These are phyloP conservation scores for Penicillium soppii DNA, from an alignment of 495 filamentous ascomycete genomes.

Conservation along the genomic window DNA sequence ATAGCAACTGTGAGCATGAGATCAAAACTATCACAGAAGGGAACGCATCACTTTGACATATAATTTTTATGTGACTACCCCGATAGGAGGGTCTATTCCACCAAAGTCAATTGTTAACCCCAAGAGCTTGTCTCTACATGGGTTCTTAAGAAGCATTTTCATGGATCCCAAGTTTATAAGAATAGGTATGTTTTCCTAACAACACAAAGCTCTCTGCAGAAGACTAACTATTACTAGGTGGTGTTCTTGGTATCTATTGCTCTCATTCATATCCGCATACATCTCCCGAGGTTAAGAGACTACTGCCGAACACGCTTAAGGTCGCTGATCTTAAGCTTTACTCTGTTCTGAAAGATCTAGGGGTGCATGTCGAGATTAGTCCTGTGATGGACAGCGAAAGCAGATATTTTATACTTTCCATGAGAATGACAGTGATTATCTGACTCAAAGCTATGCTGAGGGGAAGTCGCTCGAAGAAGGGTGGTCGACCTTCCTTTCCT, in stretches of 20 bases:
- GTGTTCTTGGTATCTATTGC: conserved; percentile 33
- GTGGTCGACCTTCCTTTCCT: not conserved
- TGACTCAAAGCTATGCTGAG: too few species aligned
- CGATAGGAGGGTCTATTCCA: conserved; percentile 2
- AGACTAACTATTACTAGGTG: conserved; percentile 12
- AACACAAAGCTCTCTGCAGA: not conserved
- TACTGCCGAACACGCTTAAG: conserved; percentile 53
- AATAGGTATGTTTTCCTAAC: conserved; percentile 7
- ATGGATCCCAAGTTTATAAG: conserved; percentile 13
- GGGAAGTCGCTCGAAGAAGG: too few species aligned
- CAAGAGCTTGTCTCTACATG: conserved; percentile 9
- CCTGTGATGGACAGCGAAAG: too few species aligned
- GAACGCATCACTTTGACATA: conserved; percentile 59
- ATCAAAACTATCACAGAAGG: conserved; percentile 52
- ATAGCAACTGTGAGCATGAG: conserved; percentile 61
- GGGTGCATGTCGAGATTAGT: conserved; percentile 10
- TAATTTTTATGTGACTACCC: conserved; percentile 47
- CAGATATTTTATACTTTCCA: conserved; percentile 1
- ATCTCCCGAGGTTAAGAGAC: conserved; percentile 22
- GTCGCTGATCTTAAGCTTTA: conserved; percentile 24
- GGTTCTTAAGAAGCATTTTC: conserved; percentile 2
- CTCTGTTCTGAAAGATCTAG: conserved; percentile 19
- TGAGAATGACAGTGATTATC: too few species aligned
- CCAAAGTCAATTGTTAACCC: conserved; percentile 5
- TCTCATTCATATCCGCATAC: conserved; percentile 35